These are phyloP conservation scores for Sporothrix brunneoviolacea DNA, from an alignment of 2,329 filamentous ascomycete genomes.

Conservation along the genomic window DNA sequence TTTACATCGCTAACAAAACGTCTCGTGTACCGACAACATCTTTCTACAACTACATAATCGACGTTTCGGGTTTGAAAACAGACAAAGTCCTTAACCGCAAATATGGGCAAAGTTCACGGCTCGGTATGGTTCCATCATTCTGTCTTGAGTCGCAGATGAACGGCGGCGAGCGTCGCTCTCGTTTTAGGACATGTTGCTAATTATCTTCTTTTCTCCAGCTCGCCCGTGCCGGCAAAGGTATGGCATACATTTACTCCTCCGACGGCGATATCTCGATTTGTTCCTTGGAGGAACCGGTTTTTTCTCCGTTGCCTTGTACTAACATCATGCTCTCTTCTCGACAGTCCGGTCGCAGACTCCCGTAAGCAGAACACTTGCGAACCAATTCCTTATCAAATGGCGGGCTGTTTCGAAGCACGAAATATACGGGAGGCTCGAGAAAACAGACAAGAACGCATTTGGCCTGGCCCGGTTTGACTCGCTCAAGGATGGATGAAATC, in stretches of 20 bases:
- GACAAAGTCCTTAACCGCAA: conserved; percentile 11
- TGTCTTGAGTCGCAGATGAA: neutral
- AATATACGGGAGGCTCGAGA: neutral
- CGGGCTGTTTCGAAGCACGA: neutral
- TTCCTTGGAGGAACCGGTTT: too few relatives aligned
- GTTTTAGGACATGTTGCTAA: too few relatives aligned
- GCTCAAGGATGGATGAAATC: too few relatives aligned
- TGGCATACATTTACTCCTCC: conserved; percentile 70
- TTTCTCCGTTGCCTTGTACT: too few relatives aligned
- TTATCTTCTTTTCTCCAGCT: conserved; percentile 13
- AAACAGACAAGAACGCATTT: too few relatives aligned
- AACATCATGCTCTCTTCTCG: neutral
- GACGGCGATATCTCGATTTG: conserved; percentile 49
- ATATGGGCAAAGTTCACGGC: conserved; percentile 22
- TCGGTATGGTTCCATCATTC: conserved; percentile 13
- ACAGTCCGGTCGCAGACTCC: conserved; percentile 21
- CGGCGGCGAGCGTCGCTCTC: too few relatives aligned
- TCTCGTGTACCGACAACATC: conserved; percentile 9
- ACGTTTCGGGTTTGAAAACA: neutral
- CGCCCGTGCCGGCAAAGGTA: conserved; percentile 70
- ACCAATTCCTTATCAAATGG: too few relatives aligned
- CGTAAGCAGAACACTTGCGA: conserved; percentile 12
- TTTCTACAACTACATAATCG: neutral
- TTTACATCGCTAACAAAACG: conserved; percentile 1
- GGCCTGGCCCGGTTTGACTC: too few relatives aligned